Conservation (phyloP, 108 stramenopile genomes). For the Asterionellopsis glacialis region DNA sequence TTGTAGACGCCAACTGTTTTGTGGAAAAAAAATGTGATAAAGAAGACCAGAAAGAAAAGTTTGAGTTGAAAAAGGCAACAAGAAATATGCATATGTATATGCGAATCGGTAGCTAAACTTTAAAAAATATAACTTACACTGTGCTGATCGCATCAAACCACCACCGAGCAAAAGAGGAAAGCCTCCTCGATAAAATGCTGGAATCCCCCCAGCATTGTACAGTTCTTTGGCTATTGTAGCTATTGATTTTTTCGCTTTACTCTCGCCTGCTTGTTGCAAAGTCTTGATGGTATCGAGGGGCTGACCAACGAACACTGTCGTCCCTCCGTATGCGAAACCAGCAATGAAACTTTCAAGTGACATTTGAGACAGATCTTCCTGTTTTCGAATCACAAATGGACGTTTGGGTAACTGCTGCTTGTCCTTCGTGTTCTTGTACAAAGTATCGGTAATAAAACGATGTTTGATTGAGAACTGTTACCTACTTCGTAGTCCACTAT, state of each 20-base stretch:
- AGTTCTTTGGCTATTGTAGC: slow-evolving; percentile 1
- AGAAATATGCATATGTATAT: slow-evolving; percentile 7
- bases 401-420: too few relatives aligned
- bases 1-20: slow-evolving; percentile 12
- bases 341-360: neutral
- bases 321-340: slow-evolving; percentile 11
- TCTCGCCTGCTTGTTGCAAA: slow-evolving; percentile 6
- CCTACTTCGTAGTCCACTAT: too few relatives aligned
- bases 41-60: neutral
- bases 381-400: too few relatives aligned
- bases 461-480: too few relatives aligned
- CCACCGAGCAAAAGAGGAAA: slow-evolving; percentile 17
- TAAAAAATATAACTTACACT: slow-evolving; percentile 8
- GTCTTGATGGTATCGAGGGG: slow-evolving; percentile 28
- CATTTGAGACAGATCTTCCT: too few relatives aligned
- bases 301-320: slow-evolving; percentile 14
- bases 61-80: too few relatives aligned
- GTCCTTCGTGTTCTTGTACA: too few relatives aligned
- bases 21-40: neutral
- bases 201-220: neutral
- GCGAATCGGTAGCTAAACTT: slow-evolving; percentile 3
- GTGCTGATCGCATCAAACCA: slow-evolving; percentile 2
- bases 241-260: neutral
- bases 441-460: too few relatives aligned
- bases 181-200: slow-evolving; percentile 16